phyloP scores from a whole-genome alignment of 2,329 filamentous ascomycete species.

The Pseudogymnoascus sp. region DNA sequence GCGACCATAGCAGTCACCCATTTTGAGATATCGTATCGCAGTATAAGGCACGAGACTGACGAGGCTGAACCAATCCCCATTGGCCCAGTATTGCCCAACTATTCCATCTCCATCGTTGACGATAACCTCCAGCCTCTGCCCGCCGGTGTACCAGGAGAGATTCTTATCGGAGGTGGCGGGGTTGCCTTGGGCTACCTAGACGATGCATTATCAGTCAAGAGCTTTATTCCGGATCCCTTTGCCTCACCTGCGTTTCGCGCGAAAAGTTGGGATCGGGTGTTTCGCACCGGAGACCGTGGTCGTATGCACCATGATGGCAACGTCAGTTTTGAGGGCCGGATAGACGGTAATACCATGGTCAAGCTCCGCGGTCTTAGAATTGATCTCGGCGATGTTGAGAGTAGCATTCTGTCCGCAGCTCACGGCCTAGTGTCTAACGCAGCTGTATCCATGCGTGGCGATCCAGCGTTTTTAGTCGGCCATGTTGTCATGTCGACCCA shows the following conservation, averaged over 20 bases:
- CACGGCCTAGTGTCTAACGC: conserved; percentile 20
- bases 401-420: conserved; percentile 16
- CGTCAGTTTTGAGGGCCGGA: conserved; percentile 23
- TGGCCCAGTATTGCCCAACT: neutral
- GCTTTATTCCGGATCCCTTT: neutral
- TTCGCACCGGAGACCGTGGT: conserved; percentile 26
- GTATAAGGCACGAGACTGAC: too few species aligned
- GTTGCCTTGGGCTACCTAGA: conserved; percentile 28
- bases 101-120: conserved; percentile 31
- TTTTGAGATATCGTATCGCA: too few species aligned
- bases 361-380: conserved; percentile 31
- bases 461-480: conserved; percentile 24
- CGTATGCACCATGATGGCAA: conserved; percentile 20
- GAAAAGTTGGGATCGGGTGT: neutral
- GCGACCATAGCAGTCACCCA: neutral
- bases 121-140: conserved; percentile 27
- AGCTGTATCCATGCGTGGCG: conserved; percentile 17
- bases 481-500: conserved; percentile 11
- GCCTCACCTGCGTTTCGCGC: neutral
- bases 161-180: conserved; percentile 30
- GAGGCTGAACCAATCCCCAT: too few species aligned
- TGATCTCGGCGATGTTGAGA: conserved; percentile 33
- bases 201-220: conserved; percentile 11
- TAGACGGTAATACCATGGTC: conserved; percentile 26
- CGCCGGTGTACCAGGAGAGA: conserved; percentile 32